phyloP scores from a whole-genome alignment of 306 rosid genomes.

The Castanea crenata region DNA sequence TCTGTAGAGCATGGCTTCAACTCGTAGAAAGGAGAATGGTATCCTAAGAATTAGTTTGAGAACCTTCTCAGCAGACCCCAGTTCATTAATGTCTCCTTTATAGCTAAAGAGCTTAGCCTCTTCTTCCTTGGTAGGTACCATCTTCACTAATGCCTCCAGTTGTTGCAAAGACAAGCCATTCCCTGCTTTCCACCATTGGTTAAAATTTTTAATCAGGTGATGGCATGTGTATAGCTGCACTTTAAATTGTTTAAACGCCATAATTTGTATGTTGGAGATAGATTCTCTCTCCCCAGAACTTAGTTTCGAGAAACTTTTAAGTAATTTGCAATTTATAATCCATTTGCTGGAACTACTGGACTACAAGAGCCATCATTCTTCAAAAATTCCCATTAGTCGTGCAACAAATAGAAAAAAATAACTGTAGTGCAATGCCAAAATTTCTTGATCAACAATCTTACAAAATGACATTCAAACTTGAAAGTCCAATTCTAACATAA shows the following conservation, averaged over 20 bases:
- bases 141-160: conserved; percentile 84
- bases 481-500: background rate
- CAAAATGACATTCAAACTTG: no score
- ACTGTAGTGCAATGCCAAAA: no score
- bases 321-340: no score
- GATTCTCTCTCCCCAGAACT: no score
- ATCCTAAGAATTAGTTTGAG: conserved; percentile 61
- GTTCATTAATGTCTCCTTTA: conserved; percentile 73
- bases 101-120: conserved; percentile 65
- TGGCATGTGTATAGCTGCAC: background rate
- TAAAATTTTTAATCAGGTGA: background rate
- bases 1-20: conserved; percentile 80
- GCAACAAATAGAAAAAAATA: no score
- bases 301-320: no score
- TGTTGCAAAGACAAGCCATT: conserved; percentile 68
- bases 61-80: conserved; percentile 86
- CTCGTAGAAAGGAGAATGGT: conserved; percentile 74
- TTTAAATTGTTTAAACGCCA: no score
- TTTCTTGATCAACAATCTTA: no score
- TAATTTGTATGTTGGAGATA: no score
- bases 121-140: conserved; percentile 89
- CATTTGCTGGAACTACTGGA: no score
- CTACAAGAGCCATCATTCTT: no score
- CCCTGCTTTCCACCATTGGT: conserved; percentile 48
- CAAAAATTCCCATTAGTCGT: no score